Conservation (phyloP, 2,329 filamentous ascomycete genomes). For the Cercospora sp. region DNA sequence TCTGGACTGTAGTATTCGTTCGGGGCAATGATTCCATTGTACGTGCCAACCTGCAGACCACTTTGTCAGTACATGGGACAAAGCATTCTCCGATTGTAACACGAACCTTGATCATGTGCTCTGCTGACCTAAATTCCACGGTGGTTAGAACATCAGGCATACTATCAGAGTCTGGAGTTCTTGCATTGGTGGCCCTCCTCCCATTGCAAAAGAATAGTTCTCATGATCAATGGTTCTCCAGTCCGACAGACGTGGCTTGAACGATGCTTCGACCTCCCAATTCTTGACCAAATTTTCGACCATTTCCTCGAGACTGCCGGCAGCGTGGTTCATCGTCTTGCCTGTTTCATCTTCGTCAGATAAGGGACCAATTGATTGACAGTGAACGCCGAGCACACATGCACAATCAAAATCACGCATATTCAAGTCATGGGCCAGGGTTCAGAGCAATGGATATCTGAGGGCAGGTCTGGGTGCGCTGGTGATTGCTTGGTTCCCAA, state of each 20-base stretch:
- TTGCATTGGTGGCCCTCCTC: constrained; percentile 56
- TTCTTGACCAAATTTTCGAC: constrained; percentile 72
- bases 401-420: not conserved
- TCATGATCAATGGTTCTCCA: constrained; percentile 65
- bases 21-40: constrained; percentile 65
- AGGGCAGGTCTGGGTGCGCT: not conserved
- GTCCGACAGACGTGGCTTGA: constrained; percentile 61
- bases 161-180: not conserved
- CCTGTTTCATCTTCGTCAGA: constrained; percentile 45
- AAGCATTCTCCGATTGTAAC: not conserved
- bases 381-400: not conserved
- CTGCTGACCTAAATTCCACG: constrained; percentile 43
- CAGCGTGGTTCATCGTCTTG: constrained; percentile 57
- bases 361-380: not conserved
- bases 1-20: constrained; percentile 65
- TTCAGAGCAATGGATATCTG: not conserved
- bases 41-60: constrained; percentile 56
- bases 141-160: not conserved
- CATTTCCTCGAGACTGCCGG: constrained; percentile 59
- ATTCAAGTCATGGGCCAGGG: not conserved
- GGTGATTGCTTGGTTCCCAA: constrained; percentile 19
- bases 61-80: not conserved
- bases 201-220: constrained; percentile 64
- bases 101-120: constrained; percentile 60
- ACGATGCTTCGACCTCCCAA: constrained; percentile 71